Evolutionary conservation across 208 protist species (phyloP), one percentile per base, ranked within the genome.

Genomic region (Leishmania tropica): DNA sequence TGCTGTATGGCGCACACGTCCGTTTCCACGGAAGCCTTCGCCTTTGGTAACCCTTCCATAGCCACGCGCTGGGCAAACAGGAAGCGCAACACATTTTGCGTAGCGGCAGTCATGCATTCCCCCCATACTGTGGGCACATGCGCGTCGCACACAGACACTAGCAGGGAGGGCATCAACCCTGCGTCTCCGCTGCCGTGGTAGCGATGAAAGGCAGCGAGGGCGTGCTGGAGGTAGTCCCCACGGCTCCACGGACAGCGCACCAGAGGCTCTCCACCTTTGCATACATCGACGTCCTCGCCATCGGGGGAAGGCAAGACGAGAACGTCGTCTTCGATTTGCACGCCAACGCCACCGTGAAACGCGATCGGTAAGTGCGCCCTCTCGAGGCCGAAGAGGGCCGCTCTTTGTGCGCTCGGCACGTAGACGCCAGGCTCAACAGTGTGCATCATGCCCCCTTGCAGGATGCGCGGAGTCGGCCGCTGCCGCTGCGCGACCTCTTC

Each of bases 341-440:
- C 37, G 2, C 89, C 91, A 3, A 91, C 47, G 7, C 89, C 89
- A 48, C 79, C 31, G 31, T 87, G 84, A 71, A 80, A 84, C 11
- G 70, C 62, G 5, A 21, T 28, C 0, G 84, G 84, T n/a, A 87
- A 42, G 37, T 81, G 79, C 40, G 54, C 45, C 21, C 78, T 24
- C 17, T 84, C 76, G 28, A 81, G 35, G 6, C 79, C 58, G 42
- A 85, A 86, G 6, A 64, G 60, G 13, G 65, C 40, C 11, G 79
- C 85, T 6, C 81, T 83, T 15, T 37, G 47, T 45, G 65, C 72
- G 48, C 62, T 56, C 0, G 88, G 88, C n/a, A 94, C 73, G 80
- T 94, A 94, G 40, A 94, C 68, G 45, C 91, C 91, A 3, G 91
- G 91, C 76, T 94, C 91, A 2, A 94, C 88, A 3, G 91, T 94